Conservation (phyloP, 1,139 yeast species). For the Geotrichum macrosporum region DNA sequence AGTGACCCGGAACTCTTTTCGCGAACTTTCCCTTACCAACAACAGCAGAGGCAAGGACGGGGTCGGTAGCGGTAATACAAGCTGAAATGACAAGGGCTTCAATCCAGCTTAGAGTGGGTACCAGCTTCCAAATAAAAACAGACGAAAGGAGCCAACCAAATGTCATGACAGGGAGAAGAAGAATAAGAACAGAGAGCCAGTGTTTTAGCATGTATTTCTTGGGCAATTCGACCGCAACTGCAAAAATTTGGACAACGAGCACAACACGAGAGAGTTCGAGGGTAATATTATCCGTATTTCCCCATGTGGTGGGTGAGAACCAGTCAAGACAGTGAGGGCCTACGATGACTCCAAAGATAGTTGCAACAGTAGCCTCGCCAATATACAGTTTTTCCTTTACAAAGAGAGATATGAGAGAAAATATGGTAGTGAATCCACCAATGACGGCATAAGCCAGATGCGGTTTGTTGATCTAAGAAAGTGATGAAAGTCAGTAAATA, state of each 20-base stretch:
- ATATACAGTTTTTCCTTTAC: conserved; percentile 85
- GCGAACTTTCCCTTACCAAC: conserved; percentile 98
- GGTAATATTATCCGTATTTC: conserved; percentile 80
- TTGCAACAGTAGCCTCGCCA: conserved; percentile 95
- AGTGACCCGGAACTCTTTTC: conserved; percentile 93
- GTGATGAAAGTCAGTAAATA: background rate
- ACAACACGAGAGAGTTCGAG: conserved; percentile 85
- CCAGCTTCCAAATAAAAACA: conserved; percentile 73
- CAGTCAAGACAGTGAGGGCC: conserved; percentile 91
- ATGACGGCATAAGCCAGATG: conserved; percentile 92
- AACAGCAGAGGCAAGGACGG: conserved; percentile 95
- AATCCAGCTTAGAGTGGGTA: conserved; percentile 76
- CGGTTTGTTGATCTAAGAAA: conserved; percentile 47
- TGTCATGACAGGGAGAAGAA: conserved; percentile 90
- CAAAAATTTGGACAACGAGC: conserved; percentile 88
- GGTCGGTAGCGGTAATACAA: conserved; percentile 96
- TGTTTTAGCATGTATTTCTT: conserved; percentile 87
- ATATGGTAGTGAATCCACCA: conserved; percentile 82
- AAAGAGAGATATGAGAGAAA: conserved; percentile 84
- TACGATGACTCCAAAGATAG: conserved; percentile 82
- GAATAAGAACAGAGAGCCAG: conserved; percentile 75
- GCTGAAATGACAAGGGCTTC: conserved; percentile 81
- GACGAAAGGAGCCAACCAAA: conserved; percentile 90
- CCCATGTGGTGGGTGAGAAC: conserved; percentile 90
- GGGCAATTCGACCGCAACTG: conserved; percentile 96